Evolutionary conservation across 129 eudicot species (phyloP).

Genomic region (Arctium lappa): DNA sequence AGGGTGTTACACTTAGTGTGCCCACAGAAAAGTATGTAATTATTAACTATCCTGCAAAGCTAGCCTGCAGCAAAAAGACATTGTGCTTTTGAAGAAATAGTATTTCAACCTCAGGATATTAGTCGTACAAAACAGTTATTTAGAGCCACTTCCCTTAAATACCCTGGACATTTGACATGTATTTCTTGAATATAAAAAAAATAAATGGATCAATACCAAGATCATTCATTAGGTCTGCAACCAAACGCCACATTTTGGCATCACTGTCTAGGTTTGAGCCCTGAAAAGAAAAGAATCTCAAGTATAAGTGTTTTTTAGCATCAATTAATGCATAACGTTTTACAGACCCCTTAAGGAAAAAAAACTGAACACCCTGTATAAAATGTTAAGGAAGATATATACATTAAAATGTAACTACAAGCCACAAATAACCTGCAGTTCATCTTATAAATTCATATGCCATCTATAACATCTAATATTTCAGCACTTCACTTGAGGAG

Average conservation of each 20-base stretch:
- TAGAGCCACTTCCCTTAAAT: not conserved
- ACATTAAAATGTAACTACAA: not conserved
- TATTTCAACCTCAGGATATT: not conserved
- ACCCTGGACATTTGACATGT: not conserved
- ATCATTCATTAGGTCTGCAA: slow-evolving; percentile 99
- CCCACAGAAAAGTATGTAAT: slow-evolving; percentile 1
- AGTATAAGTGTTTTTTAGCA: slow-evolving; percentile 5
- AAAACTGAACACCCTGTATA: not conserved
- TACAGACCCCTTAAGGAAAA: not conserved
- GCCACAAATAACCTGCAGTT: not conserved
- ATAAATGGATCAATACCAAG: slow-evolving; percentile 54
- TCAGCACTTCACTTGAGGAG: not conserved
- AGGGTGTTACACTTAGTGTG: not conserved
- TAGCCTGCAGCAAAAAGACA: slow-evolving; percentile 3
- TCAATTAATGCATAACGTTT: not conserved
- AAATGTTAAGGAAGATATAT: slow-evolving; percentile 7
- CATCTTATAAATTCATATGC: not conserved
- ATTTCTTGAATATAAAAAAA: slow-evolving; percentile 6
- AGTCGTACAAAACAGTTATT: slow-evolving; percentile 1
- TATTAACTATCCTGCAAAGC: not conserved
- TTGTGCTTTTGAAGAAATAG: not conserved
- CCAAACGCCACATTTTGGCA: slow-evolving; percentile 99
- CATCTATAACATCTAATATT: not conserved
- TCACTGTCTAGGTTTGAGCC: slow-evolving; percentile 95
- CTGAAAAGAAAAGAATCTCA: slow-evolving; percentile 41